Evolutionary conservation across 169 alveolate species (phyloP), one percentile per base, ranked within the genome.

Genomic region (Babesia sp.): DNA sequence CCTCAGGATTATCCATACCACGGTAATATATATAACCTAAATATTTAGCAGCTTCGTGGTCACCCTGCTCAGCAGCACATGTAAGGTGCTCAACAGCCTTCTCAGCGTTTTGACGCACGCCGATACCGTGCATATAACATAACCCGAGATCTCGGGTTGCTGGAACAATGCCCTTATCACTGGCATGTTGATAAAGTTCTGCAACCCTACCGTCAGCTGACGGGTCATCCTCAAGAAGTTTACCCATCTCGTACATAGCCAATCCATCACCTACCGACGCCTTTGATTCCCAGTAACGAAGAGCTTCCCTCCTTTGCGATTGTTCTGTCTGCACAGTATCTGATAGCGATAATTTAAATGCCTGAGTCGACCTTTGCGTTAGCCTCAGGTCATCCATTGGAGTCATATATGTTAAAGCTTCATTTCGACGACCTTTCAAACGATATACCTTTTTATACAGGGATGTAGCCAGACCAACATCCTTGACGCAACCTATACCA

Each of bases 11-110:
- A 2, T 33, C 58, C 0, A 46, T 29, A 6, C 87, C 87, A 24
- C 55, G 42, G 53, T 59, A 61, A 59, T 60, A 68, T 1, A 81
- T 37, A 28, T 63, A 57, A 2, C 85, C 89, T 37, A 81, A 58
- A 46, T n/a, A 37, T 41, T 60, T 81, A 20, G 89, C 85, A 3
- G 89, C 84, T 45, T 81, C 89, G 20, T 42, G 42, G 57, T 68
- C 75, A 26, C 89, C 89, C 20, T 51, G 73, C 20, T 72, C 55
- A 18, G 58, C 80, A 18, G 89, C 89, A 31, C 20, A 39, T n/a
- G 55, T 39, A 18, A 81, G 73, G 50, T 61, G 54, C 60, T 81
- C 44, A 18, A 71, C 51, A 18, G 85, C 84, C 64, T 71, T 71
- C 36, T 81, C 84, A 26, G 41, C 71, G 37, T 79, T 71, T 70